Conservation (phyloP, 257 asterid species). For the Linderniella brevidens region DNA sequence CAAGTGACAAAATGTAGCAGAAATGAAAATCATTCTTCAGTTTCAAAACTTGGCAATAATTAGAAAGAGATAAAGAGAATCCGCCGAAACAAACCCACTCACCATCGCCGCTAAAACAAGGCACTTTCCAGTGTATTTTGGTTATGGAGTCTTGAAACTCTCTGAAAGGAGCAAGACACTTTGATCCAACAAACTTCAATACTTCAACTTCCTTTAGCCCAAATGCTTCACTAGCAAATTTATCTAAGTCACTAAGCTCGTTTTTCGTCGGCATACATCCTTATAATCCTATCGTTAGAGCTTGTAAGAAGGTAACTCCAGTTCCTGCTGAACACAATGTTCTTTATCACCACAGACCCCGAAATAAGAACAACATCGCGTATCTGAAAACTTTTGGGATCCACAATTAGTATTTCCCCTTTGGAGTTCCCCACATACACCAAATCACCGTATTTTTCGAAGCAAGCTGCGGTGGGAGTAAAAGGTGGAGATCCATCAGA, state of each 20-base stretch:
- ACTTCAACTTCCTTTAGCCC: constrained; percentile 47
- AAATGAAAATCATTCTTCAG: no score
- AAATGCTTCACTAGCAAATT: constrained; percentile 15
- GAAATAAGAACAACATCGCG: constrained; percentile 46
- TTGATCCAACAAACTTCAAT: constrained; percentile 53
- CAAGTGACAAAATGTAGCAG: no score
- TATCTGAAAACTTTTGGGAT: constrained; percentile 28
- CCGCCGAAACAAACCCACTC: no score
- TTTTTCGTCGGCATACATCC: constrained; percentile 62
- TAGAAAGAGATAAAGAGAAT: no score
- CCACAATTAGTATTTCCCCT: constrained; percentile 78
- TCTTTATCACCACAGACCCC: constrained; percentile 62
- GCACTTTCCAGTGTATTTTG: constrained; percentile 89
- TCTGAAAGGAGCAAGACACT: constrained; percentile 44
- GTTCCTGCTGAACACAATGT: constrained; percentile 62
- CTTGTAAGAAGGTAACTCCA: constrained; percentile 78
- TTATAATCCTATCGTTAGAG: constrained; percentile 67
- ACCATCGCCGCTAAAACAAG: constrained; percentile 90
- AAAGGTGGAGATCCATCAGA: constrained; percentile 73
- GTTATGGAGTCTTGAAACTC: constrained; percentile 86
- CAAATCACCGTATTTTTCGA: constrained; percentile 68
- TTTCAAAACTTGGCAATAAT: no score
- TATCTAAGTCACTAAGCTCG: constrained; percentile 31
- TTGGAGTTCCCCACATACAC: constrained; percentile 73
- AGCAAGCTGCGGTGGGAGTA: constrained; percentile 88